phyloP scores from a whole-genome alignment of 2,329 filamentous ascomycete genomes.

The Lojkania enalia region DNA sequence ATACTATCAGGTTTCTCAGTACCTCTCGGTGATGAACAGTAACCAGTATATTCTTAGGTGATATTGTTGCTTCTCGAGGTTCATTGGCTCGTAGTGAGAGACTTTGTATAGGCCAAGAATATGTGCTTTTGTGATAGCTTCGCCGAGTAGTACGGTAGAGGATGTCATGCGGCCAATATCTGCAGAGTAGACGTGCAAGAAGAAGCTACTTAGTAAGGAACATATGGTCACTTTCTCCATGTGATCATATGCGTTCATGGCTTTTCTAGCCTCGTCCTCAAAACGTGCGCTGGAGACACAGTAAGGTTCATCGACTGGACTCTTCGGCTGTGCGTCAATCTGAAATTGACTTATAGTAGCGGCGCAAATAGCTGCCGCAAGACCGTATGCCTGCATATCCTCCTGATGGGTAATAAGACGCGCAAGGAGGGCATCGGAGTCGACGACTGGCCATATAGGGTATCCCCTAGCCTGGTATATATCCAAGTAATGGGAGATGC shows the following conservation, averaged over 20 bases:
- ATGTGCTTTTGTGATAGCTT: conserved; percentile 40
- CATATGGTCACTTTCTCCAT: conserved; percentile 35
- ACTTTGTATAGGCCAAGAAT: conserved; percentile 37
- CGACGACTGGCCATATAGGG: conserved; percentile 41
- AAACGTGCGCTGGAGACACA: conserved; percentile 35
- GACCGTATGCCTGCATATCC: conserved; percentile 36
- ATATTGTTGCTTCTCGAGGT: conserved; percentile 31
- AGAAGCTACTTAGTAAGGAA: conserved; percentile 37
- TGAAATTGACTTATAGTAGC: conserved; percentile 42
- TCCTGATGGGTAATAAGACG: conserved; percentile 37
- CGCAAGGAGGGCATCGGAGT: conserved; percentile 36
- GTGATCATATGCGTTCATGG: conserved; percentile 35
- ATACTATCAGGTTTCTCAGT: neutral
- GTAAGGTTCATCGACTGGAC: conserved; percentile 37
- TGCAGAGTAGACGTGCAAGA: conserved; percentile 40
- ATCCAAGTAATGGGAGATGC: conserved; percentile 38
- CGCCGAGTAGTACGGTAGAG: conserved; percentile 37
- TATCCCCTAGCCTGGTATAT: conserved; percentile 37
- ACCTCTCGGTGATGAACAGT: conserved; percentile 41
- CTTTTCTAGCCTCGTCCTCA: conserved; percentile 33
- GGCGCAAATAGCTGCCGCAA: conserved; percentile 39
- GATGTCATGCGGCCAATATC: conserved; percentile 41
- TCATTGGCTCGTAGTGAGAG: conserved; percentile 29
- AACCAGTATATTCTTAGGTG: conserved; percentile 41
- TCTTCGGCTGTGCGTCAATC: conserved; percentile 34